Evolutionary conservation across 345 rosid species (phyloP).

Genomic region (Brassica napus): DNA sequence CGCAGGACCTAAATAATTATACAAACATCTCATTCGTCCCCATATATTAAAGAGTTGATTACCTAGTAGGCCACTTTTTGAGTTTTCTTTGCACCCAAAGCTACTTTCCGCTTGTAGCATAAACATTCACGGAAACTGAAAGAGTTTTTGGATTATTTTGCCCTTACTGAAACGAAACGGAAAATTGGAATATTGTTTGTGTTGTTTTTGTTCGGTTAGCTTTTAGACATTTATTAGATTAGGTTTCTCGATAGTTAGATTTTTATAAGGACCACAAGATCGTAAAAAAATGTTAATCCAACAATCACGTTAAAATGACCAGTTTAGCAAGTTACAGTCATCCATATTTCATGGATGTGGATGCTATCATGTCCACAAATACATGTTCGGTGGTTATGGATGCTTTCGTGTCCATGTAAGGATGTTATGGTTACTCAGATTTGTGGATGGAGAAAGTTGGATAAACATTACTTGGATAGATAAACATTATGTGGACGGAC

Average conservation of each 20-base stretch:
- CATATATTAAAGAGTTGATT: not conserved
- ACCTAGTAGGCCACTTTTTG: no score
- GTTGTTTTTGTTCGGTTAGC: not conserved
- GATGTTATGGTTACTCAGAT: not conserved
- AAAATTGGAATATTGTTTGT: not conserved
- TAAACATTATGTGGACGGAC: no score
- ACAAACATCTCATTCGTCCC: not conserved
- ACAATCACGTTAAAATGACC: not conserved
- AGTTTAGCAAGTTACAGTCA: not conserved
- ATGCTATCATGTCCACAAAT: not conserved
- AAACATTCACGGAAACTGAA: no score
- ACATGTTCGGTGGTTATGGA: not conserved
- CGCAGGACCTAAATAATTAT: not conserved
- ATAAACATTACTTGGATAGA: no score
- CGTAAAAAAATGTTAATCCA: not conserved
- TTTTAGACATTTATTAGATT: no score
- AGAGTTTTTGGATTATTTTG: no score
- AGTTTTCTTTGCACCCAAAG: no score
- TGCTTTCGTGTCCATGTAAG: not conserved
- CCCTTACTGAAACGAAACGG: not conserved
- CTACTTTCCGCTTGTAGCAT: no score
- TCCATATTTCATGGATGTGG: not conserved
- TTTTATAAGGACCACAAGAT: no score
- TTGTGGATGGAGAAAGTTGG: not conserved
- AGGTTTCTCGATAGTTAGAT: not conserved